Percentiles rank a stretch among this genome's conserved stretches.
phyloP scores from a whole-genome alignment of 345 rosid species.

The Cardamine chenopodiifolia region DNA sequence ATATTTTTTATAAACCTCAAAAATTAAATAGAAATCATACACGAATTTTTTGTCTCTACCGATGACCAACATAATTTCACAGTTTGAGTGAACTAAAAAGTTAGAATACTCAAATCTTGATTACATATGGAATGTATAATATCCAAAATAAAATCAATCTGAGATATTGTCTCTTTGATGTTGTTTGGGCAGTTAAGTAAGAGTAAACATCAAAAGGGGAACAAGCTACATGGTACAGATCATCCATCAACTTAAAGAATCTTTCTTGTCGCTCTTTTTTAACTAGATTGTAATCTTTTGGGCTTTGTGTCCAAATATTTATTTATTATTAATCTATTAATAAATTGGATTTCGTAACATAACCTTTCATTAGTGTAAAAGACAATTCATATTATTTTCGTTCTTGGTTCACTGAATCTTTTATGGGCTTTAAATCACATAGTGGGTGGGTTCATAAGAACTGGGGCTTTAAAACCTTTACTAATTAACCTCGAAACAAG shows the following conservation, averaged over 20 bases:
- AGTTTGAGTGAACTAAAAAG: not conserved
- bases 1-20: not conserved
- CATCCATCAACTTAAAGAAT: constrained; percentile 40
- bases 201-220: constrained; percentile 35
- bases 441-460: constrained; percentile 37
- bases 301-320: constrained; percentile 41
- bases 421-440: constrained; percentile 38
- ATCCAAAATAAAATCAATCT: constrained; percentile 1
- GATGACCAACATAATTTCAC: not conserved
- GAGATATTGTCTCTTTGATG: constrained; percentile 14
- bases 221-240: constrained; percentile 49
- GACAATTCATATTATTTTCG: constrained; percentile 29
- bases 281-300: constrained; percentile 48
- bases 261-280: constrained; percentile 42
- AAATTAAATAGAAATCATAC: not conserved
- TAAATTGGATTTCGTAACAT: constrained; percentile 26
- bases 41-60: not conserved
- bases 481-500: constrained; percentile 38
- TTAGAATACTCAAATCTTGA: not conserved
- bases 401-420: constrained; percentile 44
- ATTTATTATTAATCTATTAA: constrained; percentile 19
- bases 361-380: constrained; percentile 46
- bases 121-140: constrained; percentile 12
- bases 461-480: constrained; percentile 5
- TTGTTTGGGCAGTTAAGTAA: constrained; percentile 37